phyloP scores from a whole-genome alignment of 495 filamentous ascomycete genomes.

The Xylaria curta region DNA sequence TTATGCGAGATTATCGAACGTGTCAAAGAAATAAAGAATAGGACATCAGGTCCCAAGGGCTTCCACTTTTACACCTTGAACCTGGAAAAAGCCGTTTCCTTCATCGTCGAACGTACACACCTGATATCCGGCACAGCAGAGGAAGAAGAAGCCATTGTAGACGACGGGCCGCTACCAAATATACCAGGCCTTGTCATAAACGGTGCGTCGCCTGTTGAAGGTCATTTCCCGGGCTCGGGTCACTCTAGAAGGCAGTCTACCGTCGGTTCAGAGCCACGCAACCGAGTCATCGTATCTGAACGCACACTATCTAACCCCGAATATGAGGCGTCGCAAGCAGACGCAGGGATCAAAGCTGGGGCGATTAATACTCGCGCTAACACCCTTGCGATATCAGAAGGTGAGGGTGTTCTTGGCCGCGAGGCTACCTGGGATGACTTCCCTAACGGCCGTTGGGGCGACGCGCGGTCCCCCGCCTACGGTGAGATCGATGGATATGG shows the following conservation, averaged over 20 bases:
- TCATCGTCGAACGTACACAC: conserved; percentile 85
- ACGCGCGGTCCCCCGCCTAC: conserved; percentile 87
- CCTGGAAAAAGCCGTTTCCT: conserved; percentile 93
- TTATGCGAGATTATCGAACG: conserved; percentile 71
- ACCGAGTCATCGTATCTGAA: conserved; percentile 80
- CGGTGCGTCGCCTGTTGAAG: conserved; percentile 39
- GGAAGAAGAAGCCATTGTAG: conserved; percentile 51
- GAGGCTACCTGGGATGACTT: conserved; percentile 99
- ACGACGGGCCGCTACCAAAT: conserved; percentile 52
- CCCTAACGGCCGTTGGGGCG: conserved; percentile 96
- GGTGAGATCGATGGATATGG: conserved; percentile 96
- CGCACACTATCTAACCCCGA: conserved; percentile 56
- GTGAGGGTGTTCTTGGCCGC: conserved; percentile 84
- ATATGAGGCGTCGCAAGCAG: conserved; percentile 69
- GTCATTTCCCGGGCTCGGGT: conserved; percentile 28
- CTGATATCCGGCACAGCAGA: conserved; percentile 71
- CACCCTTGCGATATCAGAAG: conserved; percentile 91
- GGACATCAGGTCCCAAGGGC: conserved; percentile 65
- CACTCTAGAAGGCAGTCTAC: conserved; percentile 50
- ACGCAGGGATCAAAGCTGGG: conserved; percentile 68
- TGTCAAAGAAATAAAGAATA: conserved; percentile 67
- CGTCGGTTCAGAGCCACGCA: conserved; percentile 72
- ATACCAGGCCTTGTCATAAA: conserved; percentile 47
- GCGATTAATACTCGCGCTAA: conserved; percentile 71
- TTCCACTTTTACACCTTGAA: conserved; percentile 99